Conservation (phyloP, 2,329 filamentous ascomycete genomes). For the Cladosporium sp. region DNA sequence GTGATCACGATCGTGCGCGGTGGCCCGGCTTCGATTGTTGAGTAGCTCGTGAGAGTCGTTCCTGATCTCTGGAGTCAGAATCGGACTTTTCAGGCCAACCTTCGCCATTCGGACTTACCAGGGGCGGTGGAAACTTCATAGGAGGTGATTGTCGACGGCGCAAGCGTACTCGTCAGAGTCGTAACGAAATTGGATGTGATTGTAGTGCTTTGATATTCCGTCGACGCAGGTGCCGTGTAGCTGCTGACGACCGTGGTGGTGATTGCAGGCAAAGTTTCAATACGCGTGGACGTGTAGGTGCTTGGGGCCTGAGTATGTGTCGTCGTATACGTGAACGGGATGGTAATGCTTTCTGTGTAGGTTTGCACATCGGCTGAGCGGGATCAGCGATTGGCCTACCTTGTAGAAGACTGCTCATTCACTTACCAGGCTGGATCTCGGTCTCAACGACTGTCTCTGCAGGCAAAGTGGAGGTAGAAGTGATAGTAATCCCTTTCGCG, state of each 20-base stretch:
- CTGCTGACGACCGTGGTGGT: neutral
- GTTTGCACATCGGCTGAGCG: slow-evolving; percentile 2
- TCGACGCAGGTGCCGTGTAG: neutral
- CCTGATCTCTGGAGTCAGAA: neutral
- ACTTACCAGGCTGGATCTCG: slow-evolving; percentile 8
- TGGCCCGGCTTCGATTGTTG: neutral
- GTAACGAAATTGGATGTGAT: slow-evolving; percentile 1
- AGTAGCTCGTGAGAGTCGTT: slow-evolving; percentile 1
- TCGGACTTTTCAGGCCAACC: no score
- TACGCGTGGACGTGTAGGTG: neutral
- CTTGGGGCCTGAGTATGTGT: slow-evolving; percentile 1
- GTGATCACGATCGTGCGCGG: neutral
- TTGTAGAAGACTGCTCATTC: neutral
- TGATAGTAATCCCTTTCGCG: neutral
- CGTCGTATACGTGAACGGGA: neutral
- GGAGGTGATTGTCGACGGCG: slow-evolving; percentile 1
- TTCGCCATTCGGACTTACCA: no score
- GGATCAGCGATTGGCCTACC: neutral
- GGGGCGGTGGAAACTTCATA: slow-evolving; percentile 1
- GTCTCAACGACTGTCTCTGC: neutral
- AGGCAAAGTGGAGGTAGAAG: slow-evolving; percentile 1
- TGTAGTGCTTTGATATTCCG: neutral
- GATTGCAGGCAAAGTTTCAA: slow-evolving; percentile 1
- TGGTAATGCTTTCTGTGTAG: slow-evolving; percentile 1
- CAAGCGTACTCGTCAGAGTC: slow-evolving; percentile 1